Base-by-base conservation (phyloP, 345 rosid genomes). In the Linum usitatissimum region DNA sequence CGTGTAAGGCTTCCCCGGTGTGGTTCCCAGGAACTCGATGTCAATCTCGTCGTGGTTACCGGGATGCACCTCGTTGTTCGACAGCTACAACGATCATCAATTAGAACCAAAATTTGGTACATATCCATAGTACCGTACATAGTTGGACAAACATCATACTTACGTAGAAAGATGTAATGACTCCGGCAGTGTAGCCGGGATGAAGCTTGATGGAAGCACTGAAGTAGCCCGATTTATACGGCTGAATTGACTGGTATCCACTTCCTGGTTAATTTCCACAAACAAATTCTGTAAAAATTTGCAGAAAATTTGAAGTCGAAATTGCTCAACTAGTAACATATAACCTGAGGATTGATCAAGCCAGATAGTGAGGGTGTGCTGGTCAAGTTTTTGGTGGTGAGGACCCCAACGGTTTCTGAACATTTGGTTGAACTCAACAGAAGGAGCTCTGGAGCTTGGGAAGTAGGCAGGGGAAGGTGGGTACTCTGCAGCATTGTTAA, bases 131-230 rank as follows among this genome's bases (percentile, higher is more conserved):
- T 23, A 23, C 28, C 28, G 28, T 23, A 23, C 28, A 23, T 23
- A 23, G 28, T 23, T 23, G 1, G 28, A 45, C 38, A 21, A 20
- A 58, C 10, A 58, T 21, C 3, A 20, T 30, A 4, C 61, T 10
- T 30, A 58, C 61, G 14, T 58, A 58, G 38, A 58, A 58, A 21
- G 61, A 58, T 20, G 98, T 88, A 64, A 81, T 81, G 42, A 92
- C 96, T 72, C 98, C 98, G 7, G 98, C 98, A 31, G 96, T 92
- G 68, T 85, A 92, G 45, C 96, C 98, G 18, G 95, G 6, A 38
- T 92, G 98, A 57, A 92, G 90, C 76, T 87, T 89, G 66, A 92
- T 66, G 55, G 85, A 80, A 23, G 95, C 89, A 61, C 95, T 86
- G 56, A 58, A 58, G 61, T 58, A 58, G 6, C 61, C 61, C 34